Base-by-base conservation (phyloP, 345 rosid species). In the Pistacia vera region DNA sequence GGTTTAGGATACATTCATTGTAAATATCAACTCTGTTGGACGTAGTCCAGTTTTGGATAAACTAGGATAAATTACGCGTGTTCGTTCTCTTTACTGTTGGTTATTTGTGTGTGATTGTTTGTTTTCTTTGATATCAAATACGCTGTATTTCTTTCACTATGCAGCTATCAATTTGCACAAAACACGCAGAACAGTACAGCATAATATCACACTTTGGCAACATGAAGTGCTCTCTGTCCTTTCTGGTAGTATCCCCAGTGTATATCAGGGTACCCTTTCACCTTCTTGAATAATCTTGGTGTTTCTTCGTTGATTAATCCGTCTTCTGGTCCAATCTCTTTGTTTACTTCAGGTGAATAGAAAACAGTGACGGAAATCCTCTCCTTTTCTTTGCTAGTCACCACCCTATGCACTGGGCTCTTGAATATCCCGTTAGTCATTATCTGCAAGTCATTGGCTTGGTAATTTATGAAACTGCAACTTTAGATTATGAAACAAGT, bases 361-460 rank as follows among this genome's bases (percentile, higher is more conserved):
- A 87, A 86, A 2, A 84, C 82, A 35, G 90, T 92, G 16, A 89
- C 41, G 35, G 87, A 81, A 61, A 78, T 76, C 70, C 92, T 82
- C 73, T 86, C 83, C 46, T 71, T 86, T 66, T 83, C 84, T 4
- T 78, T 65, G 81, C 85, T 86, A 1, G 91, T 86, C 85, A 86
- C 81, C 78, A 81, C 94, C 62, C 86, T 73, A 78, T 87, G 88
- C 48, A 82, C 62, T 12, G 84, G 62, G 68, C 91, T 88, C 86
- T 87, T 88, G 82, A 80, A 90, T 74, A 83, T 81, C 22, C 90
- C 94, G 72, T 90, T 90, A 76, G 86, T 87, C 91, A 84, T 88
- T 76, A 90, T 87, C 90, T 84, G n/a, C 78, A 52, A 52, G 56
- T 52, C 17, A 52, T 4, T 52, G n/a, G 17, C 2, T 52, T 2